Base-by-base conservation (phyloP, 768 basidiomycete genomes). In the Mycena polygramma region DNA sequence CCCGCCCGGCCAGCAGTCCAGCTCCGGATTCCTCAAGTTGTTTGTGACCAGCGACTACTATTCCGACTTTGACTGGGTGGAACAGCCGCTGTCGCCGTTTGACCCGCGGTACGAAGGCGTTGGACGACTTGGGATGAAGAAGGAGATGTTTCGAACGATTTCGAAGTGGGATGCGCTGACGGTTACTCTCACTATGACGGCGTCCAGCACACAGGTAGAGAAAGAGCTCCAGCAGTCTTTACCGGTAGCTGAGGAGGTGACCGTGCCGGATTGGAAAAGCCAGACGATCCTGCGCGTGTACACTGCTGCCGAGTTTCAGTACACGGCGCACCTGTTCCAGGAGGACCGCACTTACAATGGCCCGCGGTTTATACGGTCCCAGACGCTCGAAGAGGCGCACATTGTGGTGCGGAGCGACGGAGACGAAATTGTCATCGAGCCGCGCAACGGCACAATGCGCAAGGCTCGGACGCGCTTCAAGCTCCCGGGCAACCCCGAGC, bases 31-130 rank as follows among this genome's bases (percentile, higher is more conserved):
- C 75, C 70, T 86, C 63, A 86, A 86, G 66, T 69, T 86, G 13
- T 86, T 87, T 69, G 80, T 86, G 9, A 85, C 84, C 20, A 83
- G 83, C 4, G 75, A 75, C 13, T n/a, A n/a, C n/a, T 84, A 81
- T 66, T 80, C 81, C 6, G 83, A 83, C 4, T 77, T 86, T 73
- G 78, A 76, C 39, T 75, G 82, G 39, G 76, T 86, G 66, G 83
- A 85, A 72, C 85, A 86, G 73, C 10, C 1, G 19, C 4, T 7
- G 15, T 57, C 53, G 43, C 64, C 64, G 22, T 24, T 66, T n/a
- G 45, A 66, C 6, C 5, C 24, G 64, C 2, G 11, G 26, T 57
- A 30, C 24, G 46, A 49, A n/a, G 64, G 55, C 13, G 48, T 1
- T 10, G 54, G n/a, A 20, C 30, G 52, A 30, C 52, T 39, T 13